Evolutionary conservation across 805 yeast genomes (phyloP).

Genomic region (Hanseniaspora pseudoguilliermondii): DNA sequence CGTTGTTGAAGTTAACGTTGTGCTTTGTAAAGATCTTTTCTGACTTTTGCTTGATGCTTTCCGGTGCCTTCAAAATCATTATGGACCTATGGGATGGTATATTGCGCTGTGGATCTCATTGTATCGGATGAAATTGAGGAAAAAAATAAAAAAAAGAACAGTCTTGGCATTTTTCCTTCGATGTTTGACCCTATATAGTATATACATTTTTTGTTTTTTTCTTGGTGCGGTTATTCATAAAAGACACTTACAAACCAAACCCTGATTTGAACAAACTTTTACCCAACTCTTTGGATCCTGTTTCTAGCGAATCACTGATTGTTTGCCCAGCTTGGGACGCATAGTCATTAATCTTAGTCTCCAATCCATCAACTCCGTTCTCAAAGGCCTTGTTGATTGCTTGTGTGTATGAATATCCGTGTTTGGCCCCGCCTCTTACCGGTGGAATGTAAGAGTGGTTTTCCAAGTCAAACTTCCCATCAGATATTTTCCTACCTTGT

Average conservation of each 20-base stretch:
- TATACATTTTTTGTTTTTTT: neutral
- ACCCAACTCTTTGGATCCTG: slow-evolving; percentile 38
- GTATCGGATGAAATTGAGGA: too few relatives aligned
- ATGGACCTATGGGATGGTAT: neutral
- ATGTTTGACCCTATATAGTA: too few relatives aligned
- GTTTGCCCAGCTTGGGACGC: slow-evolving; percentile 43
- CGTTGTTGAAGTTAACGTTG: neutral
- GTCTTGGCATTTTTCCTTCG: too few relatives aligned
- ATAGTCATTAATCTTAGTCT: slow-evolving; percentile 43
- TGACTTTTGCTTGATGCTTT: neutral
- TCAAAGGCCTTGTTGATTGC: slow-evolving; percentile 35
- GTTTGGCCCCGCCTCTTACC: slow-evolving; percentile 28
- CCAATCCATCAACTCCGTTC: slow-evolving; percentile 40
- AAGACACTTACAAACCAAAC: slow-evolving; percentile 34
- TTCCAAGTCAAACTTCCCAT: slow-evolving; percentile 13
- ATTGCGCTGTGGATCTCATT: too few relatives aligned
- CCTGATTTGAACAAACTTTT: slow-evolving; percentile 41
- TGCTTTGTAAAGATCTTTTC: neutral
- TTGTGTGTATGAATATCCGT: slow-evolving; percentile 33
- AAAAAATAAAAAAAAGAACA: too few relatives aligned
- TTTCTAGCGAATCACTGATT: slow-evolving; percentile 40
- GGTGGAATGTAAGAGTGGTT: slow-evolving; percentile 37
- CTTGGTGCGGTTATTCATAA: neutral
- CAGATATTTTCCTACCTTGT: slow-evolving; percentile 17
- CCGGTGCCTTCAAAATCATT: neutral